These are phyloP conservation scores for Babesia ovata DNA, from an alignment of 169 alveolate species.

Conservation along the genomic window DNA sequence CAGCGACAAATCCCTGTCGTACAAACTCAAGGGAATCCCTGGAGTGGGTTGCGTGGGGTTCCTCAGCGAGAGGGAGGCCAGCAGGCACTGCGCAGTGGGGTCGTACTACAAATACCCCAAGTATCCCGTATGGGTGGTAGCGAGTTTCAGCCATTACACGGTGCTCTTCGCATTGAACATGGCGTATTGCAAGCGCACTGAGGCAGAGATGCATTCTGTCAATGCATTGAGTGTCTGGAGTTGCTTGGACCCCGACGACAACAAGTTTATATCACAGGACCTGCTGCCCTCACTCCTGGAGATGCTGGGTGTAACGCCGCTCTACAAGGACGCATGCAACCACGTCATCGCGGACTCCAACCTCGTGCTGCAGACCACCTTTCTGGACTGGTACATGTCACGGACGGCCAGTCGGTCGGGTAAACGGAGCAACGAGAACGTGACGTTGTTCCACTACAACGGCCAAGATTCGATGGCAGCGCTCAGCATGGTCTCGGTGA, in stretches of 20 bases:
- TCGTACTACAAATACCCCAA: conserved; percentile 78
- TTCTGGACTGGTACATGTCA: conserved; percentile 48
- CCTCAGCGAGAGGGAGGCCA: conserved; percentile 81
- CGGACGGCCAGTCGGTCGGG: neutral
- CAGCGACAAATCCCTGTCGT: neutral
- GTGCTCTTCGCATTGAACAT: conserved; percentile 62
- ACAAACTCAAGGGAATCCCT: conserved; percentile 76
- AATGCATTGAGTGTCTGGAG: conserved; percentile 61
- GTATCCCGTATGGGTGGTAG: conserved; percentile 80
- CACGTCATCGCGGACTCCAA: conserved; percentile 13
- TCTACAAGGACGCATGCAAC: conserved; percentile 8
- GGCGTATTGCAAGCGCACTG: conserved; percentile 45
- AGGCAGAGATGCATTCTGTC: conserved; percentile 40
- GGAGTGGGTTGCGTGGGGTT: conserved; percentile 74
- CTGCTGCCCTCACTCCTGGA: conserved; percentile 62
- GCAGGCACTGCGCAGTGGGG: conserved; percentile 81
- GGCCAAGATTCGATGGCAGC: conserved; percentile 38
- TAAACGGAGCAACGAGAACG: neutral
- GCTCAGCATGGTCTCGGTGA: conserved; percentile 16
- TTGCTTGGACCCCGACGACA: conserved; percentile 69
- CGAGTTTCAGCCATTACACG: conserved; percentile 79
- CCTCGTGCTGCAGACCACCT: conserved; percentile 21
- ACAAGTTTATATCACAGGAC: conserved; percentile 67
- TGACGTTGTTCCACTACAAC: conserved; percentile 57
- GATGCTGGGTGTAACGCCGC: conserved; percentile 33